Conservation (phyloP, 2,329 filamentous ascomycete species). For the Colletotrichum tamarilloi region DNA sequence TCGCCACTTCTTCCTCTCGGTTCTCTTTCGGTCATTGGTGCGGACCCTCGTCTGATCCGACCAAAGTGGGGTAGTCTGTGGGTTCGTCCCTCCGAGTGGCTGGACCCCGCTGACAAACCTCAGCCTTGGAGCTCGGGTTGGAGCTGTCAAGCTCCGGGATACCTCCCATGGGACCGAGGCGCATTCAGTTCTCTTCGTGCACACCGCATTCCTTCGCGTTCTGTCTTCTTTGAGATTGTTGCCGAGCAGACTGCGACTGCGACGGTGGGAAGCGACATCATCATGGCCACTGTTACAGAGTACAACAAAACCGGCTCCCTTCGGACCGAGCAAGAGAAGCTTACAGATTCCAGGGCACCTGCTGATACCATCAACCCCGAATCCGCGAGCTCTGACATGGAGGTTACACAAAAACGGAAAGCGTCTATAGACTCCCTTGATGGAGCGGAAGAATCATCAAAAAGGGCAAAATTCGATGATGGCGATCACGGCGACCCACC, state of each 20-base stretch:
- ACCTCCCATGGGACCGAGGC: background rate
- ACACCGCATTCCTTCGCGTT: background rate
- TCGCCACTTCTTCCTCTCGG: conserved; percentile 45
- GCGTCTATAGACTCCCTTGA: conserved; percentile 39
- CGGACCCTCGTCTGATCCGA: conserved; percentile 16
- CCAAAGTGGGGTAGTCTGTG: background rate
- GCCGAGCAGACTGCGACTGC: background rate
- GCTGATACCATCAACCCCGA: conserved; percentile 3
- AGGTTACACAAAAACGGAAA: conserved; percentile 44
- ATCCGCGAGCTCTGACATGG: background rate
- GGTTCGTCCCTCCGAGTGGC: conserved; percentile 7
- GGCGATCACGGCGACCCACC: conserved; percentile 7
- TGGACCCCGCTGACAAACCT: conserved; percentile 33
- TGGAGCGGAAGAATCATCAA: conserved; percentile 34
- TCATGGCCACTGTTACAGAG: conserved; percentile 25
- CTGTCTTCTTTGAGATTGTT: background rate
- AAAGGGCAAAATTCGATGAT: conserved; percentile 33
- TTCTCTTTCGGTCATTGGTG: conserved; percentile 29
- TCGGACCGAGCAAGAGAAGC: background rate
- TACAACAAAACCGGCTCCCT: background rate
- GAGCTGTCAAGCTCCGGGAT: conserved; percentile 14
- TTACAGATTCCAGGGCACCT: conserved; percentile 23
- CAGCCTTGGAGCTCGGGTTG: conserved; percentile 30
- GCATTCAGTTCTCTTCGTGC: background rate
- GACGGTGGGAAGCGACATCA: background rate